phyloP scores from a whole-genome alignment of 805 yeast species.

The Groenewaldozyma salmanticensis region DNA sequence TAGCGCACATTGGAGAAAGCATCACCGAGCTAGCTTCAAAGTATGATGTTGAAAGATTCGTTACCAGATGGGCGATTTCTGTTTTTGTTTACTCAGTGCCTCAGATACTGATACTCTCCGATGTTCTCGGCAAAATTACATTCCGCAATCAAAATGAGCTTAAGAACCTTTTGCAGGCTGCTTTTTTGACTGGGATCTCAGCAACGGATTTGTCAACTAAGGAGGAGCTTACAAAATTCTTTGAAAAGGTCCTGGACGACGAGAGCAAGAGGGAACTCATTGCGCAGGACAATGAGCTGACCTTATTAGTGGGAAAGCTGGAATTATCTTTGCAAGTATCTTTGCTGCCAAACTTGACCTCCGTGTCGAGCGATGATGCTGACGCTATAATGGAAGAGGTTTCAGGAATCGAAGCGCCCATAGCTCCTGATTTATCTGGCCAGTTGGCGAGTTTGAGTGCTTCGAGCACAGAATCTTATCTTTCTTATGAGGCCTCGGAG shows the following conservation, averaged over 20 bases:
- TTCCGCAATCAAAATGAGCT: conserved; percentile 15
- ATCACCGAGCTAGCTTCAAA: conserved; percentile 19
- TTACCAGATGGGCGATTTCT: conserved; percentile 37
- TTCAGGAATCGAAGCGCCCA: not conserved
- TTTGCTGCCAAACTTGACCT: not conserved
- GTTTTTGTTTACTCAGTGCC: conserved; percentile 36
- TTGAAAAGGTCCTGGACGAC: conserved; percentile 34
- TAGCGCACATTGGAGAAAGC: conserved; percentile 18
- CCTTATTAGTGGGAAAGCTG: conserved; percentile 18
- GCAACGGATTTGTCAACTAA: not conserved
- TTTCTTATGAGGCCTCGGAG: conserved; percentile 6
- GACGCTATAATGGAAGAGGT: conserved; percentile 13
- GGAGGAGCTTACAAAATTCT: conserved; percentile 15
- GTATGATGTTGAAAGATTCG: conserved; percentile 32
- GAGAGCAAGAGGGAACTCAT: conserved; percentile 20
- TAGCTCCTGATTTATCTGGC: not conserved
- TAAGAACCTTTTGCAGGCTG: conserved; percentile 9
- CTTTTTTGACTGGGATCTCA: not conserved
- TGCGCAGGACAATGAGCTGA: not conserved
- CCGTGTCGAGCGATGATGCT: conserved; percentile 6
- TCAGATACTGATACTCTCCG: conserved; percentile 17
- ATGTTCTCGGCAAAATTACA: no score
- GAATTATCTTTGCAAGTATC: conserved; percentile 44
- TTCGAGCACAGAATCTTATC: conserved; percentile 10
- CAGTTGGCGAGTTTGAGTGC: conserved; percentile 4